Percentiles rank a stretch among this genome's conserved stretches.
These are phyloP conservation scores for Daedaleopsis sinensis DNA, from an alignment of 768 basidiomycete genomes.

Conservation along the genomic window DNA sequence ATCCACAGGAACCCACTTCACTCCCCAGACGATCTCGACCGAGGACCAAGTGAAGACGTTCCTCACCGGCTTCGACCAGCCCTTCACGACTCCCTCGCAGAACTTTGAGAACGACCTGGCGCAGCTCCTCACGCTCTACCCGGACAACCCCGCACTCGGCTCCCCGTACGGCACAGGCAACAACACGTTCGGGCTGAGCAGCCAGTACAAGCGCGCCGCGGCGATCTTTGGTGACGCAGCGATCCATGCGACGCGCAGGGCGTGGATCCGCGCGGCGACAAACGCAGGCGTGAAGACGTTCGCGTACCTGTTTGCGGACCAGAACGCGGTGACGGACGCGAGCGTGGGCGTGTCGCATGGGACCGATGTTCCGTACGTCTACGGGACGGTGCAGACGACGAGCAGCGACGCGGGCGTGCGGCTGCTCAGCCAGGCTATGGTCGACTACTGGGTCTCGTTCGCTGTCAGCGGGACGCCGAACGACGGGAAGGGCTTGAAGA, in stretches of 20 bases:
- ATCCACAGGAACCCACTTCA: constrained; percentile 41
- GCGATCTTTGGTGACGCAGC: constrained; percentile 44
- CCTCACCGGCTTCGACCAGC: neutral
- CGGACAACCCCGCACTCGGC: constrained; percentile 43
- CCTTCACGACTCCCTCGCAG: neutral
- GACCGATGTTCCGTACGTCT: constrained; percentile 27
- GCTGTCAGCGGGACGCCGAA: constrained; percentile 46
- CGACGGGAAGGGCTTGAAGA: constrained; percentile 40
- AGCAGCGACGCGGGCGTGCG: constrained; percentile 2
- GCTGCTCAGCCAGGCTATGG: constrained; percentile 38
- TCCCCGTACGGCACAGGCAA: constrained; percentile 50
- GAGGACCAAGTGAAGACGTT: constrained; percentile 3
- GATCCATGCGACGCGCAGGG: constrained; percentile 43
- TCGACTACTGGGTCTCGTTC: constrained; percentile 52
- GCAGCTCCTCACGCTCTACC: constrained; percentile 42
- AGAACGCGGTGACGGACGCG: constrained; percentile 22
- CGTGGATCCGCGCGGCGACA: constrained; percentile 43
- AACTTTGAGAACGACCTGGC: constrained; percentile 12
- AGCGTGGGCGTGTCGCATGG: constrained; percentile 18
- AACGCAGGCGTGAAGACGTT: constrained; percentile 40
- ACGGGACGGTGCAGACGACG: neutral
- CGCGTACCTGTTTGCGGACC: constrained; percentile 48
- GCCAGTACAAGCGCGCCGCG: constrained; percentile 42
- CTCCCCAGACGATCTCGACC: constrained; percentile 25
- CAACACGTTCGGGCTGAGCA: constrained; percentile 44